Evolutionary conservation across 345 rosid genomes (phyloP).

Genomic region (Sisymbrium altissimum): DNA sequence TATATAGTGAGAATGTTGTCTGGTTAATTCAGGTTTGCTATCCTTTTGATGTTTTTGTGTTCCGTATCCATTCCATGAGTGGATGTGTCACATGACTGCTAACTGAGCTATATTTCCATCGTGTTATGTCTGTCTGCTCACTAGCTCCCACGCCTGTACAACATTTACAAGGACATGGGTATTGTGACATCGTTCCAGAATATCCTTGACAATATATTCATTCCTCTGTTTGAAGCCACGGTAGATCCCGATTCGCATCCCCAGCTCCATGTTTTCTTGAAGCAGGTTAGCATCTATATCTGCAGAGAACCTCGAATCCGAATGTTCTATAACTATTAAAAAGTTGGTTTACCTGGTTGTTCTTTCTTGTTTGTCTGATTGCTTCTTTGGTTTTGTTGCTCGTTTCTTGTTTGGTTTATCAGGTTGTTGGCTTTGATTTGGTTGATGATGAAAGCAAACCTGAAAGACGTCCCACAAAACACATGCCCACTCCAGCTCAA

Average conservation of each 20-base stretch:
- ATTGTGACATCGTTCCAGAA: conserved; percentile 98
- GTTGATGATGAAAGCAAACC: conserved; percentile 99
- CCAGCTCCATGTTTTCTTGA: conserved; percentile 92
- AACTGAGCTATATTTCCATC: background rate
- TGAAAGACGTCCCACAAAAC: conserved; percentile 99
- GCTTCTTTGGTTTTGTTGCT: background rate
- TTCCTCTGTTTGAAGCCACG: conserved; percentile 96
- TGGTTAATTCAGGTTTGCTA: conserved; percentile 96
- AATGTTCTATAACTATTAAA: background rate
- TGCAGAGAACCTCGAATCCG: background rate
- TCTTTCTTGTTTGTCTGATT: background rate
- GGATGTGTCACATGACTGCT: conserved; percentile 1
- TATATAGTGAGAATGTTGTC: conserved; percentile 95
- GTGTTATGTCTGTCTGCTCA: conserved; percentile 11
- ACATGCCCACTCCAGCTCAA: conserved; percentile 99
- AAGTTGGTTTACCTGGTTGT: background rate
- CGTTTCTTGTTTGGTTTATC: conserved; percentile 26
- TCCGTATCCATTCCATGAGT: too few relatives aligned
- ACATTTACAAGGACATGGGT: conserved; percentile 98
- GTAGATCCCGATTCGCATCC: conserved; percentile 99
- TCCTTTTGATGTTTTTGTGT: background rate
- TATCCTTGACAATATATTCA: conserved; percentile 95
- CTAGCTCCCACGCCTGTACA: conserved; percentile 96
- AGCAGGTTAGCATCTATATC: conserved; percentile 58
- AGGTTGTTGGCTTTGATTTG: conserved; percentile 98